These are phyloP conservation scores for Neoascochyta sp. DNA, from an alignment of 2,329 filamentous ascomycete genomes.

Conservation along the genomic window DNA sequence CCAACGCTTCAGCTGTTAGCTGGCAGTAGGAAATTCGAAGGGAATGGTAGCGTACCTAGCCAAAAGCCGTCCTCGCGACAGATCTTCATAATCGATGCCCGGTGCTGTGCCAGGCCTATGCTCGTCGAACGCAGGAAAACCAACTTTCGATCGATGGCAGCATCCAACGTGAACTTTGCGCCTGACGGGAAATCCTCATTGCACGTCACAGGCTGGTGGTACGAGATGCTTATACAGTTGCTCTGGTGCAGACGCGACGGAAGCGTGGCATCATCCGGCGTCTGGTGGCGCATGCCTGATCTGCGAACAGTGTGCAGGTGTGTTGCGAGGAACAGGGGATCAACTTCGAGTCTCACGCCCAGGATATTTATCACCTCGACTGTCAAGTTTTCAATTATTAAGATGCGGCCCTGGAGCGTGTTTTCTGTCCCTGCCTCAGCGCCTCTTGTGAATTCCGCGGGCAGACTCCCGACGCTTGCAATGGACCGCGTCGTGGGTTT, in stretches of 20 bases:
- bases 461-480: neutral
- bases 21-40: neutral
- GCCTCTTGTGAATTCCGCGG: constrained; percentile 1
- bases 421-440: neutral
- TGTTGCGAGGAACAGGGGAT: constrained; percentile 45
- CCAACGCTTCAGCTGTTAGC: constrained; percentile 3
- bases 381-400: constrained; percentile 45
- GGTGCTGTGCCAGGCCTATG: constrained; percentile 14
- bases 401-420: constrained; percentile 9
- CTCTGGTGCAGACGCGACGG: constrained; percentile 10
- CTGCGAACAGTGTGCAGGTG: constrained; percentile 31
- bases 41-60: constrained; percentile 4
- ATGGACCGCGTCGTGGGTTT: neutral
- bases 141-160: constrained; percentile 10
- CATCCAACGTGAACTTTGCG: constrained; percentile 4
- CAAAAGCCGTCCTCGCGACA: constrained; percentile 4
- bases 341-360: constrained; percentile 39
- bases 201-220: constrained; percentile 9
- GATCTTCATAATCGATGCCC: constrained; percentile 10
- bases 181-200: neutral
- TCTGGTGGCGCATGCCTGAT: constrained; percentile 6
- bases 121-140: constrained; percentile 11
- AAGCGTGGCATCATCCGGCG: constrained; percentile 12
- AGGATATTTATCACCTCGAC: constrained; percentile 43
- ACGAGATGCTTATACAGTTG: constrained; percentile 10